Evolutionary conservation across 305 asterid genomes (phyloP), one percentile per base, ranked within the genome.

Genomic region (Ilex paraguariensis): DNA sequence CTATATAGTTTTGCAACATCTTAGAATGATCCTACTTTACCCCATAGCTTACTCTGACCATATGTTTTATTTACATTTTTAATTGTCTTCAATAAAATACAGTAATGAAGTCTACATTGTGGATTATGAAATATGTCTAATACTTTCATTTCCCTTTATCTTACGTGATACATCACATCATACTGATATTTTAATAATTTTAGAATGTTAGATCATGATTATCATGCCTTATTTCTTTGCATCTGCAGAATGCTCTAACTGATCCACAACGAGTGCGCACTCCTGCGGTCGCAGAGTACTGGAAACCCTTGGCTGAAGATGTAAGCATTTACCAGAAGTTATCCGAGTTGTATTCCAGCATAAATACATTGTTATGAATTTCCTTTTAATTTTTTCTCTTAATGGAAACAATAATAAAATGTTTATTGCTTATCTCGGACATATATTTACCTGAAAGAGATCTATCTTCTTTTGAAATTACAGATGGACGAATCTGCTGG

Each of bases 401-500:
- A 4, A 8, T 36, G 42, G 9, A 36, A 36, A 8, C 42, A 36
- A 8, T 36, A 4, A 4, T 8, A 36, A 5, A 36, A 8, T 2
- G 52, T 46, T 46, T 40, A 55, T 21, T 21, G 28, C 28, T 21
- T 21, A 21, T 21, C 28, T 21, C 28, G 1, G 28, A 21, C 28
- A 21, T 21, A 1, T 21, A 21, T 21, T 62, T 53, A 59, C 56
- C 68, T 72, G 42, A 59, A 52, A 56, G 60, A 66, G 40, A 57
- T 28, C 13, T 44, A 51, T 65, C 55, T 66, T 49, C 65, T 71
- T 76, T 12, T 69, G 67, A 59, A 71, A 61, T 67, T 71, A 78
- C 85, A 93, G 97, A 90, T 90, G 98, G 98, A 93, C 45, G 95
- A 83, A 69, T 74, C 96, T 67, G 96, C 97, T n/a, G 97, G 98